Evolutionary conservation across 2,329 filamentous ascomycete species (phyloP).

Genomic region (Coniochaeta pulveracea): DNA sequence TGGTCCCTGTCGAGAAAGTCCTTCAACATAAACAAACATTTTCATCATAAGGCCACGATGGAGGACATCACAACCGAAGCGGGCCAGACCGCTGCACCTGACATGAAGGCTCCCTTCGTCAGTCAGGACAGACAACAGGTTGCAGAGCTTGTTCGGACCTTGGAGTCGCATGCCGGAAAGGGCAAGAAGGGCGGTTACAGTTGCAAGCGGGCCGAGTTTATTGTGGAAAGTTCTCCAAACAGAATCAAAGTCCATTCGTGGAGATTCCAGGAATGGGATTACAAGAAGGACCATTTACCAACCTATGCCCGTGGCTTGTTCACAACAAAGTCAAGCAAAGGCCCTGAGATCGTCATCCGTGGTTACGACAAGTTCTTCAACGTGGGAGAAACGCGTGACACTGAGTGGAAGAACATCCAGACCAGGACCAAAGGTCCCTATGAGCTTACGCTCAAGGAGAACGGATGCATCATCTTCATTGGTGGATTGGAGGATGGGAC

Average conservation of each 20-base stretch:
- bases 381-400: slow-evolving; percentile 67
- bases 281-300: slow-evolving; percentile 76
- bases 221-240: slow-evolving; percentile 49
- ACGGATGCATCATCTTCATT: slow-evolving; percentile 99
- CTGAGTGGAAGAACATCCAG: slow-evolving; percentile 72
- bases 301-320: slow-evolving; percentile 92
- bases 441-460: slow-evolving; percentile 94
- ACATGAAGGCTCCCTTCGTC: slow-evolving; percentile 45
- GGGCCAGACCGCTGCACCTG: slow-evolving; percentile 15
- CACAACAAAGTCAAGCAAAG: slow-evolving; percentile 59
- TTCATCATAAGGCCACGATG: no score
- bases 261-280: slow-evolving; percentile 92
- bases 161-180: slow-evolving; percentile 46
- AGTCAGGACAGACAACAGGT: slow-evolving; percentile 62
- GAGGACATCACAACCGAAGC: slow-evolving; percentile 15
- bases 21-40: neutral
- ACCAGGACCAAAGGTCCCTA: slow-evolving; percentile 74
- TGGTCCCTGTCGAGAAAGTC: no score
- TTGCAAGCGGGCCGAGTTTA: slow-evolving; percentile 72
- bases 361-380: slow-evolving; percentile 99
- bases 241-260: slow-evolving; percentile 73
- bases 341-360: slow-evolving; percentile 69
- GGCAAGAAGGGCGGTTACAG: slow-evolving; percentile 46
- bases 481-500: slow-evolving; percentile 82
- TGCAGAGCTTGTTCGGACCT: slow-evolving; percentile 48